These are phyloP conservation scores for Pilobolus umbonatus DNA, from an alignment of 192 early-diverging fungal species.

Conservation along the genomic window DNA sequence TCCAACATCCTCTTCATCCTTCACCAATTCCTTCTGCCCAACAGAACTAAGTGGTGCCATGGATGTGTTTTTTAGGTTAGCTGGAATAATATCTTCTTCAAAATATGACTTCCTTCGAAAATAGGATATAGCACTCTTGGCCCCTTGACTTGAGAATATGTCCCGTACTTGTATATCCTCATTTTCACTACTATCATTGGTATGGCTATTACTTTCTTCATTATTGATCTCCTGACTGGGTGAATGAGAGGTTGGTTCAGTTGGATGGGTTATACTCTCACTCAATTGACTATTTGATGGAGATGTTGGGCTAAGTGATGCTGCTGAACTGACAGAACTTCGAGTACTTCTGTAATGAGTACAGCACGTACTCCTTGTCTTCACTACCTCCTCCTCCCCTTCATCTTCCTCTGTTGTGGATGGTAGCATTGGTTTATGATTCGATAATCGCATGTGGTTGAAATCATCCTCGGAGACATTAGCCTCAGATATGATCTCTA, in stretches of 20 bases:
- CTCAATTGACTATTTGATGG: no score
- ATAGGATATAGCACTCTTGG: slow-evolving; percentile 12
- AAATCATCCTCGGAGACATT: not conserved
- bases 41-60: not conserved
- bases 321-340: no score
- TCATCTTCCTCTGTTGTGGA: slow-evolving; percentile 13
- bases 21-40: not conserved
- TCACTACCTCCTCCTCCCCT: not conserved
- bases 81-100: slow-evolving; percentile 15
- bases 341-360: no score
- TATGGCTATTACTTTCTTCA: no score
- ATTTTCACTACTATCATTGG: not conserved
- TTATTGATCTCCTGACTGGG: not conserved
- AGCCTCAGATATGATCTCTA: slow-evolving; percentile 29
- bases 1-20: not conserved
- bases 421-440: slow-evolving; percentile 11
- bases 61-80: not conserved
- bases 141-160: slow-evolving; percentile 14
- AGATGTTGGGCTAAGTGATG: no score
- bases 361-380: no score
- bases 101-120: slow-evolving; percentile 13
- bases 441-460: not conserved
- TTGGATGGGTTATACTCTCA: not conserved
- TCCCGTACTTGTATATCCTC: slow-evolving; percentile 8
- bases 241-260: not conserved